Base-by-base conservation (phyloP, 2,329 filamentous ascomycete genomes). In the Botrytis byssoidea region DNA sequence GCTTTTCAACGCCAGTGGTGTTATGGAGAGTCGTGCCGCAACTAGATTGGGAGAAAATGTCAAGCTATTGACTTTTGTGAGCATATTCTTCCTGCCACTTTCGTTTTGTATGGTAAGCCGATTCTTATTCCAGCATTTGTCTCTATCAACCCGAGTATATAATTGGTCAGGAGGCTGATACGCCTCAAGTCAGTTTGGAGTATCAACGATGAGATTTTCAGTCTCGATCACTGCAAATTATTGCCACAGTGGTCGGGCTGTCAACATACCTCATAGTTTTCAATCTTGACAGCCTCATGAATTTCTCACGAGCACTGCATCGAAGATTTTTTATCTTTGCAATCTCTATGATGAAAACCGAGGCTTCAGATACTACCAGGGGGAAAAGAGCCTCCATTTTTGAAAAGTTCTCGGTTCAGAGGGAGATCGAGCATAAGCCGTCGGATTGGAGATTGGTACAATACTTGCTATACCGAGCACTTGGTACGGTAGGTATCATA, bases 11-110 rank as follows among this genome's bases (percentile, higher is more conserved):
- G 78, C 77, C 1, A 80, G 78, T 44, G 74, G 70, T 16, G 77
- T 80, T 1, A 78, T 80, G n/a, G 79, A 80, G 74, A 79, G 77
- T 57, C 74, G 78, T 37, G 78, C 78, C n/a, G 76, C 79, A 25
- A 81, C 79, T 0, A 76, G 74, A 44, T 74, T 81, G 0, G 79
- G 80, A 2, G 77, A 82, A 44, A 83, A 83, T 42, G 79, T 83
- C 16, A 80, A 81, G 35, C 76, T 83, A 0, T 77, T 83, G 60
- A 83, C 82, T 9, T 80, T 82, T 40, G 81, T 83, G 18, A 83
- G 81, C 71, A 82, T 83, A 22, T 83, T 83, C 63, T 83, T 81
- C 68, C 77, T 83, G 0, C 82, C 82, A 0, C 74, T 83, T 14
- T 78, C 79, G 3, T 82, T 82, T 61, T 81, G 79, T 71, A 70